These are phyloP conservation scores for Boletus edulis DNA, from an alignment of 768 basidiomycete species.

Conservation along the genomic window DNA sequence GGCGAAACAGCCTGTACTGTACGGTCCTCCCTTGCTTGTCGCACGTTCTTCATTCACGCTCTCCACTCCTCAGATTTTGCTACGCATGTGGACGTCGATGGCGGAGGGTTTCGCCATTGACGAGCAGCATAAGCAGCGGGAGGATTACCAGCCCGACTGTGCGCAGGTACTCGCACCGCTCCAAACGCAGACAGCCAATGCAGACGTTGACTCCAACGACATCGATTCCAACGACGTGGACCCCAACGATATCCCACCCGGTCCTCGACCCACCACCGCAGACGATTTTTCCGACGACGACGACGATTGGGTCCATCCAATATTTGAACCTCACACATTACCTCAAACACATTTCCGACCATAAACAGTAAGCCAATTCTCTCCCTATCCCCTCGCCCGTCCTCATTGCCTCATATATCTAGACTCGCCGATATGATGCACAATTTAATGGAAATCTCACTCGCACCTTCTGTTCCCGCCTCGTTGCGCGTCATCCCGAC, in stretches of 20 bases:
- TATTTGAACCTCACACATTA: too few relatives aligned
- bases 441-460: conserved; percentile 79
- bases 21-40: conserved; percentile 14
- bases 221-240: conserved; percentile 12
- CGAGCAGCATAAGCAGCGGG: conserved; percentile 36
- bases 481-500: conserved; percentile 86
- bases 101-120: conserved; percentile 44
- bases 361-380: conserved; percentile 70
- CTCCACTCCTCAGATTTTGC: conserved; percentile 30
- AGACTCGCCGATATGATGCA: conserved; percentile 92
- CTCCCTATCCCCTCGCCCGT: background rate
- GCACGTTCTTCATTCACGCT: background rate
- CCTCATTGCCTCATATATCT: conserved; percentile 10
- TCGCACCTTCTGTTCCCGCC: conserved; percentile 83
- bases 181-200: background rate
- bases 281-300: conserved; percentile 30
- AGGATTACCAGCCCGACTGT: conserved; percentile 8
- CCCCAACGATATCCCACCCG: conserved; percentile 7
- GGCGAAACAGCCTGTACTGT: conserved; percentile 45
- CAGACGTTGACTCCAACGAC: conserved; percentile 10
- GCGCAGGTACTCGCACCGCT: conserved; percentile 13
- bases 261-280: conserved; percentile 1
- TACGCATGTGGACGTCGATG: conserved; percentile 49
- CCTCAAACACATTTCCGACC: conserved; percentile 66
- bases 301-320: conserved; percentile 8